Evolutionary conservation across 2,329 filamentous ascomycete species (phyloP).

Genomic region (Aspergillus eucalypticola): DNA sequence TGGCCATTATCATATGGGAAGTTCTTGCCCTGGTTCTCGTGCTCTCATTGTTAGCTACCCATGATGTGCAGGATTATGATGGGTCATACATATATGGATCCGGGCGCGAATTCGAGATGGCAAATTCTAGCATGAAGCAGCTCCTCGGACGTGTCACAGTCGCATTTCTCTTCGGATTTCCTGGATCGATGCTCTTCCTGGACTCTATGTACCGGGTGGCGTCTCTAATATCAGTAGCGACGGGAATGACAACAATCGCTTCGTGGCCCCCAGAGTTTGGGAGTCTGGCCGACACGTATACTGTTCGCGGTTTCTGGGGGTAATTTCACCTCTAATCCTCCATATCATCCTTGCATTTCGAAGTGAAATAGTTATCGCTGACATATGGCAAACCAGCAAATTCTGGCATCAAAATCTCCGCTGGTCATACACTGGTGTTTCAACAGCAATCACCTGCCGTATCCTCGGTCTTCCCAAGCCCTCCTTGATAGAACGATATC

Average conservation of each 20-base stretch:
- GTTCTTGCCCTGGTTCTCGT: conserved; percentile 20
- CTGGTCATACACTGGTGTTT: conserved; percentile 23
- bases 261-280: conserved; percentile 30
- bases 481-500: conserved; percentile 29
- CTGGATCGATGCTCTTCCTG: conserved; percentile 19
- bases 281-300: conserved; percentile 26
- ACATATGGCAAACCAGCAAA: conserved; percentile 18
- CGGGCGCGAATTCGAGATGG: neutral
- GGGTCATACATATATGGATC: conserved; percentile 1
- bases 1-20: conserved; percentile 22
- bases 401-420: conserved; percentile 35
- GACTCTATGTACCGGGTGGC: conserved; percentile 22
- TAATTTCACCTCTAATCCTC: conserved; percentile 13
- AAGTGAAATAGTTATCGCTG: neutral
- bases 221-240: conserved; percentile 23
- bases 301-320: conserved; percentile 32
- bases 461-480: conserved; percentile 21
- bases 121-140: conserved; percentile 13
- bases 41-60: conserved; percentile 1
- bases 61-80: neutral
- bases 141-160: conserved; percentile 14
- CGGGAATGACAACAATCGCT: conserved; percentile 14
- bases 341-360: neutral
- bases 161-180: conserved; percentile 18
- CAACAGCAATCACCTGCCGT: conserved; percentile 22